Conservation (phyloP, 2,329 filamentous ascomycete genomes). For the Hymenoscyphus linearis region DNA sequence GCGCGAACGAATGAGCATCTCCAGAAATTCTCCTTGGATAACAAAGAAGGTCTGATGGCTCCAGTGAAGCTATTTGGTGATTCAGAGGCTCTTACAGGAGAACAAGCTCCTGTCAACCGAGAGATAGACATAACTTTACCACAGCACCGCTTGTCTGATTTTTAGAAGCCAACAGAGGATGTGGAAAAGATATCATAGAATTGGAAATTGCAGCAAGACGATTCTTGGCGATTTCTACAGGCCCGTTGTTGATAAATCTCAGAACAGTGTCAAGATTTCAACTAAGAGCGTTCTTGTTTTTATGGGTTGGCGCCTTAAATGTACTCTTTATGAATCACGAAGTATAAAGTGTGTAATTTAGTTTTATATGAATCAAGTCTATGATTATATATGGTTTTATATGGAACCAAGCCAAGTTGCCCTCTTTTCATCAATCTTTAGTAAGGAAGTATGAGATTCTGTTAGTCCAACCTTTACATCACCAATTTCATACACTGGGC, state of each 20-base stretch:
- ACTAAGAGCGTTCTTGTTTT: neutral
- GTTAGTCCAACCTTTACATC: neutral
- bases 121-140: constrained; percentile 14
- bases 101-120: neutral
- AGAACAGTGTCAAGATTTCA: neutral
- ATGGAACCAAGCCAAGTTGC: neutral
- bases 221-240: neutral
- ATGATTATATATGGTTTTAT: neutral
- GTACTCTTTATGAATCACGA: neutral
- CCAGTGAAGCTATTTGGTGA: neutral
- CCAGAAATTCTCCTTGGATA: constrained; percentile 5
- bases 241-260: neutral
- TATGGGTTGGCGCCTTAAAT: neutral
- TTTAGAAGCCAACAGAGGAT: neutral
- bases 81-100: neutral
- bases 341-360: neutral
- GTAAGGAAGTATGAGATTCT: neutral
- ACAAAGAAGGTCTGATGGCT: neutral
- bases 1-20: constrained; percentile 25
- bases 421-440: too few relatives aligned
- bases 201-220: neutral
- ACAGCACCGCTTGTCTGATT: constrained; percentile 7
- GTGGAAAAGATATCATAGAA: neutral
- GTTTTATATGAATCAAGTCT: neutral
- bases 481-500: neutral